Percentiles rank a stretch among this genome's conserved stretches.
phyloP scores from a whole-genome alignment of 257 asterid genomes.

The Fraxinus pennsylvanica region DNA sequence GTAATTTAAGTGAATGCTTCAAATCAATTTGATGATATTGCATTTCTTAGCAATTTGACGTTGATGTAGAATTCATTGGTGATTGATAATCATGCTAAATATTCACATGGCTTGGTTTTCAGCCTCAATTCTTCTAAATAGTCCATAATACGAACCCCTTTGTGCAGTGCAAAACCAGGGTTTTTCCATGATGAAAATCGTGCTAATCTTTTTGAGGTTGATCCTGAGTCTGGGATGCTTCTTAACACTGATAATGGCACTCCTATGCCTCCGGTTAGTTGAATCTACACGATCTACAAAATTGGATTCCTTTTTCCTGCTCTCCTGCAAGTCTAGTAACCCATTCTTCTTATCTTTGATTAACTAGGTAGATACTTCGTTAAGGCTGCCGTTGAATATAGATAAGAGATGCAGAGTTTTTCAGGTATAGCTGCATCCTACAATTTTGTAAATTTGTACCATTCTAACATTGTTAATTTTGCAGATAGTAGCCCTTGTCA shows the following conservation, averaged over 20 bases:
- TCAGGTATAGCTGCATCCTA: slow-evolving; percentile 56
- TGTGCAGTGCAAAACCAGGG: slow-evolving; percentile 85
- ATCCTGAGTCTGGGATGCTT: slow-evolving; percentile 1
- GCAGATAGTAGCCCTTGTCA: slow-evolving; percentile 1
- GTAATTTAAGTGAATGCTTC: slow-evolving; percentile 4
- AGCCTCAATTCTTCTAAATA: slow-evolving; percentile 21
- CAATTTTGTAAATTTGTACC: slow-evolving; percentile 10
- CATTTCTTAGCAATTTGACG: slow-evolving; percentile 15
- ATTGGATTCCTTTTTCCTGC: not conserved
- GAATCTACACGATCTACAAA: slow-evolving; percentile 16
- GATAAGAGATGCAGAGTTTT: slow-evolving; percentile 69
- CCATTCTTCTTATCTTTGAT: slow-evolving; percentile 18
- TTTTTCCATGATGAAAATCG: slow-evolving; percentile 93
- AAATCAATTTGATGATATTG: slow-evolving; percentile 16
- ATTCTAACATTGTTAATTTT: slow-evolving; percentile 20
- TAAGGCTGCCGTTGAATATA: slow-evolving; percentile 58
- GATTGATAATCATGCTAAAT: slow-evolving; percentile 18
- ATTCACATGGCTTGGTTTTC: slow-evolving; percentile 14
- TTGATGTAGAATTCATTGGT: slow-evolving; percentile 16
- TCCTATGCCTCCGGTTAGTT: slow-evolving; percentile 90
- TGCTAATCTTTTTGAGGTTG: slow-evolving; percentile 9
- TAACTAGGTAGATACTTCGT: slow-evolving; percentile 69
- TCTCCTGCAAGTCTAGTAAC: slow-evolving; percentile 4
- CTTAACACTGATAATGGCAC: slow-evolving; percentile 69
- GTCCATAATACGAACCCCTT: slow-evolving; percentile 14